A percentile compares a stretch with the other conserved stretches of the same genome.
phyloP scores from a whole-genome alignment of 257 asterid species.

The Ocimum tenuiflorum region DNA sequence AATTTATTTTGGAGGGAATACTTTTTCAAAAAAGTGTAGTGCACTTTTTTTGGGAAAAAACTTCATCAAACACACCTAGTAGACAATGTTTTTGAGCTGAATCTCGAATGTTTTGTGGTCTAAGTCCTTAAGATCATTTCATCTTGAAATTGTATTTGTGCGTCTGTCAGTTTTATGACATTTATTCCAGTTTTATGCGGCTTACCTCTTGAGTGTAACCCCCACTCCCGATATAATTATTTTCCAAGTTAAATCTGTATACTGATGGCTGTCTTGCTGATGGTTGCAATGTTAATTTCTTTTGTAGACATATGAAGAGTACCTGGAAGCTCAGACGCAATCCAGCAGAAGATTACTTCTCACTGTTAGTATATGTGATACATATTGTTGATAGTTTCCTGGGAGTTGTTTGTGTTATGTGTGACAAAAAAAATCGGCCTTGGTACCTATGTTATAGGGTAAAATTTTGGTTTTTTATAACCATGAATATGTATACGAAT shows the following conservation, averaged over 20 bases:
- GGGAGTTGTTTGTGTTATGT: slow-evolving; percentile 7
- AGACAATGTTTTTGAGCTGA: not conserved
- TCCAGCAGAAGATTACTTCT: slow-evolving; percentile 38
- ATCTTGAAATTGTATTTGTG: no score
- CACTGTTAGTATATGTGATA: slow-evolving; percentile 47
- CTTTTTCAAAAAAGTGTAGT: no score
- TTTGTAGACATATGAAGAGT: slow-evolving; percentile 91
- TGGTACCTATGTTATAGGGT: not conserved
- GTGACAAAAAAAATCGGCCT: not conserved
- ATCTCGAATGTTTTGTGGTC: not conserved
- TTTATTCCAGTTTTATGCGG: slow-evolving; percentile 1
- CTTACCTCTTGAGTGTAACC: not conserved
- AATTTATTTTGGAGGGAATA: no score
- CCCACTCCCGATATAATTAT: not conserved
- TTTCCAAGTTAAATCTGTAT: no score
- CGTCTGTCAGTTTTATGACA: no score
- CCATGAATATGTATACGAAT: no score
- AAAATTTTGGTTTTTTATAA: not conserved
- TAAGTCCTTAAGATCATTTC: no score
- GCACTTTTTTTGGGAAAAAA: no score
- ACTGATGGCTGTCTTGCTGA: slow-evolving; percentile 19
- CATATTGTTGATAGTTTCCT: slow-evolving; percentile 8
- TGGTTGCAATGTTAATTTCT: slow-evolving; percentile 19
- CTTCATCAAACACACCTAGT: not conserved
- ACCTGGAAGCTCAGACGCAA: slow-evolving; percentile 72